phyloP scores from a whole-genome alignment of 768 basidiomycete genomes.

The Lactarius deliciosus region DNA sequence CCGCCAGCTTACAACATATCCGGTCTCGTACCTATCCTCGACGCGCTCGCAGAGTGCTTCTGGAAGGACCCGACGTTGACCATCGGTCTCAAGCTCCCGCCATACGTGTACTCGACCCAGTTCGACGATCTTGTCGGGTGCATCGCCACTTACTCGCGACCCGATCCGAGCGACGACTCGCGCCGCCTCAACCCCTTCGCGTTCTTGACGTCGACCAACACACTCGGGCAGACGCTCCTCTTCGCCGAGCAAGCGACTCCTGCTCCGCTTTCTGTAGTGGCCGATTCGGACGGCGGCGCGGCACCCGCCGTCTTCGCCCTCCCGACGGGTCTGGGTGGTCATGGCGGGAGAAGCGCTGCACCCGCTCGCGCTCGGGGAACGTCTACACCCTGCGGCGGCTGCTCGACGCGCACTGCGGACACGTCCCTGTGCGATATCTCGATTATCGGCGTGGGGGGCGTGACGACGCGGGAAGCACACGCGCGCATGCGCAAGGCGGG shows the following conservation, averaged over 20 bases:
- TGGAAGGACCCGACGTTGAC: slow-evolving; percentile 55
- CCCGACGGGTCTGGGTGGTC: slow-evolving; percentile 46
- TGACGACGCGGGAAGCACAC: slow-evolving; percentile 58
- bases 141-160: slow-evolving; percentile 44
- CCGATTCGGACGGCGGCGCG: neutral
- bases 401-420: slow-evolving; percentile 39
- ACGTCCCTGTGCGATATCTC: slow-evolving; percentile 47
- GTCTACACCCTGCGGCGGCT: slow-evolving; percentile 61
- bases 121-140: slow-evolving; percentile 31
- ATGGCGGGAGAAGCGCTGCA: slow-evolving; percentile 67
- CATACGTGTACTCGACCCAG: slow-evolving; percentile 46
- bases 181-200: slow-evolving; percentile 25
- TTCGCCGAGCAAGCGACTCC: slow-evolving; percentile 26
- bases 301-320: slow-evolving; percentile 49
- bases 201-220: slow-evolving; percentile 30
- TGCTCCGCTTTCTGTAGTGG: slow-evolving; percentile 12
- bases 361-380: slow-evolving; percentile 73
- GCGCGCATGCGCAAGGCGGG: slow-evolving; percentile 64
- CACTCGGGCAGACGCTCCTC: slow-evolving; percentile 43
- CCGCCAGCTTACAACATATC: slow-evolving; percentile 65
- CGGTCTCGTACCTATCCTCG: slow-evolving; percentile 53
- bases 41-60: slow-evolving; percentile 51
- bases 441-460: slow-evolving; percentile 83
- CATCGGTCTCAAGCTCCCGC: slow-evolving; percentile 62
- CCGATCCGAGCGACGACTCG: slow-evolving; percentile 23